Evolutionary conservation across 768 basidiomycete genomes (phyloP).

Genomic region (Cytidiella melzeri): DNA sequence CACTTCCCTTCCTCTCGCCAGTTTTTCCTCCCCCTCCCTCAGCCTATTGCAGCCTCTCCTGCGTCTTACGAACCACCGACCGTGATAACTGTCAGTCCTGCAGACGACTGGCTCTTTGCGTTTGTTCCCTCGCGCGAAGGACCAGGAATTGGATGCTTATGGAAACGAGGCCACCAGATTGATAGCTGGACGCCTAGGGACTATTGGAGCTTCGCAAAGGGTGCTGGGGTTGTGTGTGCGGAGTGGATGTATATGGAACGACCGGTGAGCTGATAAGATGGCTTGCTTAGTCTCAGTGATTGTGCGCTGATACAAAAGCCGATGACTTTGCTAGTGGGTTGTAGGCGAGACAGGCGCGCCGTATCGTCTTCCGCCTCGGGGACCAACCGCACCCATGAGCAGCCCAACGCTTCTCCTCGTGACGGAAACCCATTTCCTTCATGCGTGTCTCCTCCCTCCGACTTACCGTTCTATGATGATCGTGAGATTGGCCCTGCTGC

Average conservation of each 20-base stretch:
- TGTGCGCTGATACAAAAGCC: not conserved
- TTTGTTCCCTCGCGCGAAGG: constrained; percentile 58
- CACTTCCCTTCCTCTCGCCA: constrained; percentile 68
- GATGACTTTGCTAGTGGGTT: constrained; percentile 41
- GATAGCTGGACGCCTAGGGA: constrained; percentile 59
- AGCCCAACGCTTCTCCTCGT: constrained; percentile 56
- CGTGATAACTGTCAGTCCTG: constrained; percentile 52
- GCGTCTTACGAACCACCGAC: constrained; percentile 54
- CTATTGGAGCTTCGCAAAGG: constrained; percentile 45
- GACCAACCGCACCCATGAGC: constrained; percentile 48
- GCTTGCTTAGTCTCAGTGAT: not conserved
- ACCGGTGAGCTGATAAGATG: constrained; percentile 49
- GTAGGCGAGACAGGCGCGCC: constrained; percentile 38
- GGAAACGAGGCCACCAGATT: constrained; percentile 52
- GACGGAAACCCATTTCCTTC: constrained; percentile 54
- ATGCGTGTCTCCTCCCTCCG: constrained; percentile 48
- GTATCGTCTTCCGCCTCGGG: constrained; percentile 50
- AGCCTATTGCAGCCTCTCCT: constrained; percentile 39
- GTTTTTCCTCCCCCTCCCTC: constrained; percentile 51
- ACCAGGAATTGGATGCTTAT: constrained; percentile 60
- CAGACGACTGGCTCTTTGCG: constrained; percentile 63
- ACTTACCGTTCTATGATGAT: constrained; percentile 38
- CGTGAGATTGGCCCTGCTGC: constrained; percentile 43
- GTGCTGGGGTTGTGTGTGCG: constrained; percentile 54
- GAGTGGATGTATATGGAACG: constrained; percentile 56